Base-by-base conservation (phyloP, 2,329 filamentous ascomycete species). In the Botryotinia globosa region DNA sequence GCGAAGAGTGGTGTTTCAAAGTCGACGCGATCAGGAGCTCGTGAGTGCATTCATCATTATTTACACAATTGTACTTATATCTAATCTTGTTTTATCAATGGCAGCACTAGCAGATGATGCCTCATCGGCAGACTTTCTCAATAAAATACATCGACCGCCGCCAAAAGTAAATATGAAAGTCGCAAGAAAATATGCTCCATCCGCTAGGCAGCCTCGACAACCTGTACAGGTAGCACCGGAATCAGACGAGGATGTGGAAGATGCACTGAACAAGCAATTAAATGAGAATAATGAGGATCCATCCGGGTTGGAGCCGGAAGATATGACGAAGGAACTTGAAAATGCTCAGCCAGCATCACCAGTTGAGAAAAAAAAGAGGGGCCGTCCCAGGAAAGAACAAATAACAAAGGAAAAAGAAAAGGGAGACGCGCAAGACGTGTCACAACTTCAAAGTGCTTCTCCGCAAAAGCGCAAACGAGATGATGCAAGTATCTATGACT, bases 321-420 rank as follows among this genome's bases (percentile, higher is more conserved):
- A 70, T 8, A 62, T 70, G 39, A 70, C 54, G 39, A 32, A 20
- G 6, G 54, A 70, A 37, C 68, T 70, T 42, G 39, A 61, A 37
- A 63, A 18, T 45, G 44, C 16, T 42, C 58, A 63, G 20, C 48
- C 25, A 70, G 42, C 44, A 45, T 70, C 44, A n/a, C 54, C 56
- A 18, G 25, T 10, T 48, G 29, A 8, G 39, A 48, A 32, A 22
- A 63, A 34, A 44, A 14, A 14, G 68, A 45, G 34, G 22, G 37
- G 58, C 58, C 18, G 42, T 69, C 37, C 67, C 59, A 34, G 6
- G 25, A 66, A n/a, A 18, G 20, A n/a, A 22, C 37, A 16, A 48
- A 4, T 29, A 20, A 8, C 3, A 48, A 59, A 70, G 22, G 39
- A 51, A 70, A 63, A 42, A 70, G 29, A 29, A 51, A 63, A 63